Evolutionary conservation across 225 moss, liverwort and hornwort genomes (phyloP).

Genomic region (Pseudisothecium myosuroides): DNA sequence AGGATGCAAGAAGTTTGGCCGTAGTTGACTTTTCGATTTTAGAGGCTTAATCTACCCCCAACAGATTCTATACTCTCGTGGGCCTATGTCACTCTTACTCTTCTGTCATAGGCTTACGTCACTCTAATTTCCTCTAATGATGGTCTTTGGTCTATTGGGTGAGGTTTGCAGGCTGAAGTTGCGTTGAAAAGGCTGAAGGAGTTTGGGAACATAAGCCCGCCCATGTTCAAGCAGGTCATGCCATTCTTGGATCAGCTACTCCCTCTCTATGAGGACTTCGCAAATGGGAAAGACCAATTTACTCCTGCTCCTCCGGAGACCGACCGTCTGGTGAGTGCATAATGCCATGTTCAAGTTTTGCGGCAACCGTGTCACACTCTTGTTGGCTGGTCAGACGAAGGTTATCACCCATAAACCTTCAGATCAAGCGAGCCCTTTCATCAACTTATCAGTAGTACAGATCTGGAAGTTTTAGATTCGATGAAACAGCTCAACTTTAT

Average conservation of each 20-base stretch:
- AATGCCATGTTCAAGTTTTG: not conserved
- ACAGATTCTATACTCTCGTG: not conserved
- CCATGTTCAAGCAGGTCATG: slow-evolving; percentile 69
- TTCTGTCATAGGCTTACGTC: not conserved
- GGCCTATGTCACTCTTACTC: not conserved
- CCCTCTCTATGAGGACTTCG: slow-evolving; percentile 66
- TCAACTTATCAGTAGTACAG: not conserved
- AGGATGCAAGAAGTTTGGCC: not conserved
- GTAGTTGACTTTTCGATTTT: not conserved
- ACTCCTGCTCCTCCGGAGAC: slow-evolving; percentile 65
- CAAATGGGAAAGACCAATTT: slow-evolving; percentile 70
- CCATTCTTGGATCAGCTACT: slow-evolving; percentile 77
- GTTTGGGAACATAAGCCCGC: slow-evolving; percentile 63
- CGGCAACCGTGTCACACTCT: not conserved
- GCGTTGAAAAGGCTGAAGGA: slow-evolving; percentile 62
- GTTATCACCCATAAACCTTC: not conserved
- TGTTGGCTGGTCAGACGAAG: not conserved
- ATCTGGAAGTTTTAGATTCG: not conserved
- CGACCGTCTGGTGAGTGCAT: slow-evolving; percentile 42
- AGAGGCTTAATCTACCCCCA: not conserved
- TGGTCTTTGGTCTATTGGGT: not conserved
- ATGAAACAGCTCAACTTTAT: not conserved
- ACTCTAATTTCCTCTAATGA: not conserved
- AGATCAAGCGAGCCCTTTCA: not conserved
- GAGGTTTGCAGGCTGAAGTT: slow-evolving; percentile 53